These are phyloP conservation scores for Colletotrichum camelliae DNA, from an alignment of 2,329 filamentous ascomycete genomes.

Conservation along the genomic window DNA sequence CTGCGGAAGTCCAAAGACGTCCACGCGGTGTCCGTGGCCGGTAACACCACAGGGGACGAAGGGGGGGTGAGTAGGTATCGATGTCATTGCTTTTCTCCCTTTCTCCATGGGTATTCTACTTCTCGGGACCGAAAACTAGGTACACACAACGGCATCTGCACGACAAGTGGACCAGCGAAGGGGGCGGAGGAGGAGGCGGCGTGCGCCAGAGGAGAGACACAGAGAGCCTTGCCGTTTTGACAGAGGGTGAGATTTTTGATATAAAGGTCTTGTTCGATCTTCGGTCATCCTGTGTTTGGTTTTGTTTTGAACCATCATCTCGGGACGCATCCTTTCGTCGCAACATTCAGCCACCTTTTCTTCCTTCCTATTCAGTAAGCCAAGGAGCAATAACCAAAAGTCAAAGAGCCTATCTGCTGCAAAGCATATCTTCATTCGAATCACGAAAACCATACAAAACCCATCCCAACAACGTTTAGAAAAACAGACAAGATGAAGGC, in stretches of 20 bases:
- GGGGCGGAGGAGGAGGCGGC: background rate
- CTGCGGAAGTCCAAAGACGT: slow-evolving; percentile 1
- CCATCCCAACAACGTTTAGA: fast-evolving
- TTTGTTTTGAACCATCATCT: background rate
- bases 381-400: background rate
- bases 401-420: background rate
- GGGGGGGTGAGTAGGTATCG: background rate
- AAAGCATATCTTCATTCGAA: background rate
- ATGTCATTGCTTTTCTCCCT: slow-evolving; percentile 12
- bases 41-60: background rate
- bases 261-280: slow-evolving; percentile 16
- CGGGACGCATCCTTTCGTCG: slow-evolving; percentile 12
- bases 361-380: background rate
- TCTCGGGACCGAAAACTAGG: slow-evolving; percentile 15
- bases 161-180: background rate
- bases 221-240: background rate
- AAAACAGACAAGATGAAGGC: slow-evolving; percentile 15
- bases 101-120: background rate
- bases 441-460: background rate
- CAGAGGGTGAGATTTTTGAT: background rate
- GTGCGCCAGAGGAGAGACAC: background rate
- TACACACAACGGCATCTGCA: background rate
- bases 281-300: background rate
- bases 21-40: slow-evolving; percentile 14
- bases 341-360: background rate